Percentiles rank a stretch among this genome's conserved stretches.
Evolutionary conservation across 2,329 filamentous ascomycete genomes (phyloP).

Genomic region (Teratosphaeria destructans): DNA sequence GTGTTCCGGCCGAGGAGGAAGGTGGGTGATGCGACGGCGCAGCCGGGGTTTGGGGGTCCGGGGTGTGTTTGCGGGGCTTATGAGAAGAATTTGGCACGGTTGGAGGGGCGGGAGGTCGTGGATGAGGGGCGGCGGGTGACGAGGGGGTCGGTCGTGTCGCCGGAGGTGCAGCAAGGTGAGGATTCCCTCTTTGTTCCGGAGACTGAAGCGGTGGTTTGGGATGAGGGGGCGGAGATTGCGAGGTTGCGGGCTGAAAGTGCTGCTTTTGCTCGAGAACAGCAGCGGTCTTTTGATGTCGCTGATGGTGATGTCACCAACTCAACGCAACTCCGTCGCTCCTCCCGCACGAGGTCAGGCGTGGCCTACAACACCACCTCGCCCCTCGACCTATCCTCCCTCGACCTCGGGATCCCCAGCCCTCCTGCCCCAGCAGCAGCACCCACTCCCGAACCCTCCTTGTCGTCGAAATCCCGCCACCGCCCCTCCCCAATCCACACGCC

Average conservation of each 20-base stretch:
- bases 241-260: neutral
- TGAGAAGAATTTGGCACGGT: conserved; percentile 4
- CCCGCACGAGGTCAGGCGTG: neutral
- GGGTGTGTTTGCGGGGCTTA: conserved; percentile 9
- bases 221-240: neutral
- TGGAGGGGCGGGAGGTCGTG: neutral
- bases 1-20: conserved; percentile 4
- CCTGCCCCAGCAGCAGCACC: neutral
- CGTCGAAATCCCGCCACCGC: neutral
- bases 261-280: neutral
- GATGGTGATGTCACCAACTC: neutral
- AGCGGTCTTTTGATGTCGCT: neutral
- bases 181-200: neutral
- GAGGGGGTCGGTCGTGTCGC: neutral
- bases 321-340: neutral
- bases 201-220: neutral
- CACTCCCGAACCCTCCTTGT: neutral
- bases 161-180: neutral
- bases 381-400: neutral
- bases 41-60: conserved; percentile 2
- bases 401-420: neutral
- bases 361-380: neutral
- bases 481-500: neutral
- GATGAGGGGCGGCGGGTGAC: neutral
- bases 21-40: neutral